Percentiles rank a stretch among this genome's conserved stretches.
Conservation (phyloP, 2,329 filamentous ascomycete genomes). For the Ophiocordyceps camponoti-leonardi region DNA sequence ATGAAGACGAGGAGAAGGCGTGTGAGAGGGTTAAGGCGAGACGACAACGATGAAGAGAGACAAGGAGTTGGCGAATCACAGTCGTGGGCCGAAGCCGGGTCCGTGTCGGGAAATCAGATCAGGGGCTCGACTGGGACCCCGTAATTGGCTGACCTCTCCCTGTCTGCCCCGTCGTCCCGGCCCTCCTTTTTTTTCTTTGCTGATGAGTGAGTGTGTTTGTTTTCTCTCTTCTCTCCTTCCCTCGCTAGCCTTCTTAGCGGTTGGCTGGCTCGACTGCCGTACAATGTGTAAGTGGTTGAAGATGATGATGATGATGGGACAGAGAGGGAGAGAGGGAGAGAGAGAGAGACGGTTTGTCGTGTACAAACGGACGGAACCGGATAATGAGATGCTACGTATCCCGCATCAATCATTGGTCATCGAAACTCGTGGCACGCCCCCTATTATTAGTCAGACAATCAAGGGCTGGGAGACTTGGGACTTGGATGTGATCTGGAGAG, state of each 20-base stretch:
- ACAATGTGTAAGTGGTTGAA: too few relatives aligned
- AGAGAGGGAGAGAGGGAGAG: too few relatives aligned
- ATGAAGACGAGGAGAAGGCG: background rate
- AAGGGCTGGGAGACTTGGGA: too few relatives aligned
- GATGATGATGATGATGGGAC: too few relatives aligned
- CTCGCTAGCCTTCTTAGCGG: background rate
- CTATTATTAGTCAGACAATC: background rate
- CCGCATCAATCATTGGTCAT: background rate
- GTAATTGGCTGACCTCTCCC: background rate
- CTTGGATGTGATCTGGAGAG: too few relatives aligned
- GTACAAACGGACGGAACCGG: background rate
- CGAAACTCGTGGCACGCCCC: background rate
- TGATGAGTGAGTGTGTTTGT: background rate
- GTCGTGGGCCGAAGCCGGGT: background rate
- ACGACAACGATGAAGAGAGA: background rate
- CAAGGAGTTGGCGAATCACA: background rate
- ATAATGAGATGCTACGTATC: background rate
- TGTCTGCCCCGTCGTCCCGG: background rate
- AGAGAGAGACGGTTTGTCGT: background rate
- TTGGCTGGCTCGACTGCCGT: too few relatives aligned
- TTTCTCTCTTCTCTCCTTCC: background rate
- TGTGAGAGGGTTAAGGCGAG: background rate
- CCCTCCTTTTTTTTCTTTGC: background rate
- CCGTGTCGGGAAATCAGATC: background rate
- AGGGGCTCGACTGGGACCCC: background rate